Percentiles rank a stretch among this genome's conserved stretches.
These are phyloP conservation scores for Cyberlindnera nakhonratchasimensis DNA, from an alignment of 805 yeast genomes.

Conservation along the genomic window DNA sequence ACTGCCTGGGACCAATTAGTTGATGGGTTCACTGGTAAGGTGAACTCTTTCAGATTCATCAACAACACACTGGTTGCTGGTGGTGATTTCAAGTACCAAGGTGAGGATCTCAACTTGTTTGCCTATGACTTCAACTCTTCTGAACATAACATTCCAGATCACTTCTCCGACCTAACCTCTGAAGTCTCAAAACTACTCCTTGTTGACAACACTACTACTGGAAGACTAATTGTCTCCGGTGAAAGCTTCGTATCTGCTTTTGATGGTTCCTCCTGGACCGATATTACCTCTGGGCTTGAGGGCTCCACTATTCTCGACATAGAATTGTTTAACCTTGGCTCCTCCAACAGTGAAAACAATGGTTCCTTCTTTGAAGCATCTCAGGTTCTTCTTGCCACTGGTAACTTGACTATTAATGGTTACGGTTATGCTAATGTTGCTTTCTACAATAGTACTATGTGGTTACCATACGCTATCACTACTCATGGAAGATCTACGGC, in stretches of 20 bases:
- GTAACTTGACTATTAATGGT: constrained; percentile 43
- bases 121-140: constrained; percentile 50
- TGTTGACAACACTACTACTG: constrained; percentile 42
- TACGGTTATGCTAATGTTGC: constrained; percentile 64
- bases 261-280: constrained; percentile 47
- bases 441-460: constrained; percentile 55
- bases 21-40: constrained; percentile 44
- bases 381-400: constrained; percentile 53
- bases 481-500: constrained; percentile 26
- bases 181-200: constrained; percentile 41
- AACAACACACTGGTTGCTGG: constrained; percentile 40
- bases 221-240: constrained; percentile 43
- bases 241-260: constrained; percentile 34
- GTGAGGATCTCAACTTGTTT: constrained; percentile 40
- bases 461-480: constrained; percentile 64
- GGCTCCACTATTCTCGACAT: constrained; percentile 44
- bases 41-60: constrained; percentile 50
- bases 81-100: constrained; percentile 51
- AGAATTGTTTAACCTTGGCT: constrained; percentile 36
- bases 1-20: constrained; percentile 50
- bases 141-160: constrained; percentile 25
- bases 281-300: constrained; percentile 35
- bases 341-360: constrained; percentile 29
- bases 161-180: constrained; percentile 18
- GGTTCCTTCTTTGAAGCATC: constrained; percentile 40